phyloP scores from a whole-genome alignment of 83 land plant genomes.

The Thuja plicata region DNA sequence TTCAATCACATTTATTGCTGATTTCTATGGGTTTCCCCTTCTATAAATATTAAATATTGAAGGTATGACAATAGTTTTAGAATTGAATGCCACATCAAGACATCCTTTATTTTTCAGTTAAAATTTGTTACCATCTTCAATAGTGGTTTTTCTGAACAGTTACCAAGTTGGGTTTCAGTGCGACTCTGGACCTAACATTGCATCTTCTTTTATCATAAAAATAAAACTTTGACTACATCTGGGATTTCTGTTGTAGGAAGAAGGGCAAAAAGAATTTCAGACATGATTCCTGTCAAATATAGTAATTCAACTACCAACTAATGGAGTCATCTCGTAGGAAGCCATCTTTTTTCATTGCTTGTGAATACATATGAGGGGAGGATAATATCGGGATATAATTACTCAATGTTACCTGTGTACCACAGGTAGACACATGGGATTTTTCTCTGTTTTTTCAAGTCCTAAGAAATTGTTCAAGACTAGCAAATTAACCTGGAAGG shows the following conservation, averaged over 20 bases:
- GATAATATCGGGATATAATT: background rate
- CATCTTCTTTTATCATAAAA: conserved; percentile 2
- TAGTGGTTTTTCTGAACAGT: background rate
- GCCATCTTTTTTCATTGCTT: background rate
- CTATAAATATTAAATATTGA: background rate
- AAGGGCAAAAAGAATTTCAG: background rate
- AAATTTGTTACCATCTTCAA: background rate
- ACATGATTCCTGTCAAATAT: background rate
- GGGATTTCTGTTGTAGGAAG: background rate
- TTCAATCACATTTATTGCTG: background rate
- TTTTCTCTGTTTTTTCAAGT: background rate
- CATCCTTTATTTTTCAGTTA: background rate
- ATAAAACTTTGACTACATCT: background rate
- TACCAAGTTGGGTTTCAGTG: background rate
- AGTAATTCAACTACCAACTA: background rate
- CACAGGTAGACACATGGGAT: background rate
- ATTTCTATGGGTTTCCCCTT: background rate
- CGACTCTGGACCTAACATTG: background rate
- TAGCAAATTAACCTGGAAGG: background rate
- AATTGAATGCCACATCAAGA: background rate
- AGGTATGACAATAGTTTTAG: background rate
- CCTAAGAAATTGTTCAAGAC: background rate
- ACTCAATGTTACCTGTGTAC: background rate
- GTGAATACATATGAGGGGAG: background rate
- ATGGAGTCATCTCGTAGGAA: background rate